Base-by-base conservation (phyloP, 2,329 filamentous ascomycete genomes). In the Colletotrichum coccodes region DNA sequence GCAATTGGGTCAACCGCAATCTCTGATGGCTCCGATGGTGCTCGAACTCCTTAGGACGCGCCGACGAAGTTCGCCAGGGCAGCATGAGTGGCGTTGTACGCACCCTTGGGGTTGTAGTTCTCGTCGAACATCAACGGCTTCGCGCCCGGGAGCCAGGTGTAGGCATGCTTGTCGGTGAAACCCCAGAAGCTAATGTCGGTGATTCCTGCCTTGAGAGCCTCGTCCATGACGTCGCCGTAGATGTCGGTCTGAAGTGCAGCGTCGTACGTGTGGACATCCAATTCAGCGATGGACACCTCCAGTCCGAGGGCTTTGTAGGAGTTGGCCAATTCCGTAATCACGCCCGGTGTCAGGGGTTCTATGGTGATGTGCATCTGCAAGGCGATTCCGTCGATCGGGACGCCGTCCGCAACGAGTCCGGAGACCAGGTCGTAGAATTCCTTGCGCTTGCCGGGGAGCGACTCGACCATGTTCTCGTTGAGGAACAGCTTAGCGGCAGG, bases 401-500 rank as follows among this genome's bases (percentile, higher is more conserved):
- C 78, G 60, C 90, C 91, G 73, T 89, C 81, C 30, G 75, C 77
- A 4, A 86, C 82, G 81, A 91, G 87, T 53, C 83, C 83, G 21
- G 73, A 80, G 38, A 83, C 82, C 60, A 82, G 28, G 32, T 67
- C 50, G 57, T 61, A 67, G 18, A 67, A 52, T 32, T 61, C 64
- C 44, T 67, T 58, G 18, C 64, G 58, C 82, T 94, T 94, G 69
- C 84, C 81, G 73, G 86, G 85, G 71, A 73, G 83, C 16, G 90
- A 84, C 47, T 79, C 82, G 79, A 92, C 90, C 57, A 92, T 85
- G 81, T 91, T 92, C 79, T 85, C 91, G 79, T 94, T 94, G 81
- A 94, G 91, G 83, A 92, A 94, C 36, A 94, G 84, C 79, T 90
- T 91, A 2, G 89, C 90, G 64, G 79, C 73, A 2, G 91, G 90